These are phyloP conservation scores for Terana coerulea DNA, from an alignment of 768 basidiomycete species.

Conservation along the genomic window DNA sequence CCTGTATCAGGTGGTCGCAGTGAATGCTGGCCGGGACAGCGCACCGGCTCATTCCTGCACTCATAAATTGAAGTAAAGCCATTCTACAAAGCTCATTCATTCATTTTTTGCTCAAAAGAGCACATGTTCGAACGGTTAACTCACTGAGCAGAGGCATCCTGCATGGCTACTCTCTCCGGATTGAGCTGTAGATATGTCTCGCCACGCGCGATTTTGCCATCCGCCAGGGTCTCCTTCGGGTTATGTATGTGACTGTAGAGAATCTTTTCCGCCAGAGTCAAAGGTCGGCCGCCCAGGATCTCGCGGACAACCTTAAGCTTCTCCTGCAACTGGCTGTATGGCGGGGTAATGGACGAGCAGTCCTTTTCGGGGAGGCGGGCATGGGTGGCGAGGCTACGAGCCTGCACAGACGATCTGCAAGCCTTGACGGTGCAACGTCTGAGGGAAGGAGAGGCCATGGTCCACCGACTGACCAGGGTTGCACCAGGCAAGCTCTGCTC, in stretches of 20 bases:
- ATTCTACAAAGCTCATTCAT: constrained; percentile 45
- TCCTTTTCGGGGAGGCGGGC: constrained; percentile 45
- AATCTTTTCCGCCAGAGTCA: constrained; percentile 97
- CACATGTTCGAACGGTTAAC: constrained; percentile 26
- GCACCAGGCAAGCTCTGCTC: neutral
- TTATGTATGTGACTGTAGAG: constrained; percentile 89
- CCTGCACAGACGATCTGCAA: constrained; percentile 3
- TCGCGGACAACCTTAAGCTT: constrained; percentile 69
- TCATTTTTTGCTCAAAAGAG: neutral
- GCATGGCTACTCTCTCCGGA: constrained; percentile 97
- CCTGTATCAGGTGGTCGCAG: constrained; percentile 97
- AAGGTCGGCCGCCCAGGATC: constrained; percentile 66
- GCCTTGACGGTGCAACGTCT: constrained; percentile 5
- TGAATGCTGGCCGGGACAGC: constrained; percentile 92
- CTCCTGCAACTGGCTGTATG: constrained; percentile 66
- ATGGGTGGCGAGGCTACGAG: constrained; percentile 35
- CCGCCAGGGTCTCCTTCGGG: constrained; percentile 65
- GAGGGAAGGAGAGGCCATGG: constrained; percentile 9
- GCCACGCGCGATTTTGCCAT: constrained; percentile 71
- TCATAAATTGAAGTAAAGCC: constrained; percentile 96
- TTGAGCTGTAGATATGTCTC: constrained; percentile 85
- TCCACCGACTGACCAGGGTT: constrained; percentile 1
- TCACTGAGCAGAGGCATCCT: constrained; percentile 89
- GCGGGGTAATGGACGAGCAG: constrained; percentile 77
- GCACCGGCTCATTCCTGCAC: constrained; percentile 78